Evolutionary conservation across 306 rosid species (phyloP).

Genomic region (Bauhinia variegata): DNA sequence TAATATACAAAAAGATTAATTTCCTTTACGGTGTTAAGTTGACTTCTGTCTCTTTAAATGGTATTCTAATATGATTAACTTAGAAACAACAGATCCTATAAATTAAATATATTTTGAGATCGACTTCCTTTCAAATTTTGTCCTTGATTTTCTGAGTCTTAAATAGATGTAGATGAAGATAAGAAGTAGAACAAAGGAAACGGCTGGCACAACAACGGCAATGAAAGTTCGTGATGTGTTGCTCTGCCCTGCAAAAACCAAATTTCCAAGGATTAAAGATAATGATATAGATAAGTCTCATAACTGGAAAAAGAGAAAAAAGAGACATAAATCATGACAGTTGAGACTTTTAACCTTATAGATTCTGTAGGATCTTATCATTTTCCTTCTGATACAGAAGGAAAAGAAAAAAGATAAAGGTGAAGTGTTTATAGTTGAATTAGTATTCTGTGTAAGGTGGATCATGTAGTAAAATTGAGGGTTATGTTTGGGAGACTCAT

Average conservation of each 20-base stretch:
- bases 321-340: background rate
- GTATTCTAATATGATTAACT: background rate
- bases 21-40: too few relatives aligned
- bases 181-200: slow-evolving; percentile 8
- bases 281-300: background rate
- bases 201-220: background rate
- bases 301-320: background rate
- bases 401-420: too few relatives aligned
- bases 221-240: background rate
- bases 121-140: background rate
- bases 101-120: too few relatives aligned
- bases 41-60: background rate
- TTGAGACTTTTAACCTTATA: background rate
- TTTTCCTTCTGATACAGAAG: background rate
- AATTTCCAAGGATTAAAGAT: background rate
- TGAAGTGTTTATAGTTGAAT: too few relatives aligned
- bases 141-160: background rate
- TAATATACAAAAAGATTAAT: too few relatives aligned
- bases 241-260: slow-evolving; percentile 27
- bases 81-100: background rate
- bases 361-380: too few relatives aligned
- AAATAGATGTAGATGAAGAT: slow-evolving; percentile 13
- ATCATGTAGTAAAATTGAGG: too few relatives aligned
- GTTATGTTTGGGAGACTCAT: too few relatives aligned
- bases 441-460: background rate